Conservation (phyloP, 1,284 basidiomycete species). For the Ustilago trichophora region DNA sequence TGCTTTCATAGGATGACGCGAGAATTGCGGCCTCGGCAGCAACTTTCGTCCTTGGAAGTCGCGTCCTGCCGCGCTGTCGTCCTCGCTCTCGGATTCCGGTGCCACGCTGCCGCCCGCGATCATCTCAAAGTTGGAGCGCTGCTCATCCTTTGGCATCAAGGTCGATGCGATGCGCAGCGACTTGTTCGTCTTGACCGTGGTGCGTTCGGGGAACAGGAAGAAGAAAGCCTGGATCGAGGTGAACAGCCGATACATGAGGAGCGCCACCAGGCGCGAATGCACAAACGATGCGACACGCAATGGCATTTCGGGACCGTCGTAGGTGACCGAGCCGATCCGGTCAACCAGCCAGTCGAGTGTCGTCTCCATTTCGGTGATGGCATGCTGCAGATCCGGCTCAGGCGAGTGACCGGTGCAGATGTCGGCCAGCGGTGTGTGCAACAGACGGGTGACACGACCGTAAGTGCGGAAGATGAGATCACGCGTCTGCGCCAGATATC, state of each 20-base stretch:
- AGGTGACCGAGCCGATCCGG: slow-evolving; percentile 32
- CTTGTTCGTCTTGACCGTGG: slow-evolving; percentile 37
- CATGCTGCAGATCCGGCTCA: slow-evolving; percentile 53
- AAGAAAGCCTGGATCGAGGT: slow-evolving; percentile 45
- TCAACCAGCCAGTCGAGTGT: slow-evolving; percentile 42
- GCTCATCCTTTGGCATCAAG: slow-evolving; percentile 39
- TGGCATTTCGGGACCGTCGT: slow-evolving; percentile 49
- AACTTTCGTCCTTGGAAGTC: slow-evolving; percentile 40
- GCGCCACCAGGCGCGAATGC: slow-evolving; percentile 36
- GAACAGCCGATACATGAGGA: slow-evolving; percentile 50
- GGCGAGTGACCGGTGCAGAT: slow-evolving; percentile 46
- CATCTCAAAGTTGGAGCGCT: slow-evolving; percentile 47
- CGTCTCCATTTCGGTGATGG: slow-evolving; percentile 52
- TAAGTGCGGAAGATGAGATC: slow-evolving; percentile 46
- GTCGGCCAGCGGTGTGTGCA: slow-evolving; percentile 52
- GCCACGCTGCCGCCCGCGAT: slow-evolving; percentile 29
- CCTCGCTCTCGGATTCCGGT: slow-evolving; percentile 42
- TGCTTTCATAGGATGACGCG: slow-evolving; percentile 43
- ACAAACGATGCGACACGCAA: slow-evolving; percentile 46
- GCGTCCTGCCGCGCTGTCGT: slow-evolving; percentile 26
- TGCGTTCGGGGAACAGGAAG: slow-evolving; percentile 40
- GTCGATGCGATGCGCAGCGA: slow-evolving; percentile 46
- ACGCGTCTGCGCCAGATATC: slow-evolving; percentile 39
- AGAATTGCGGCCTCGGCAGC: slow-evolving; percentile 42
- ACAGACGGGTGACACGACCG: slow-evolving; percentile 43